Evolutionary conservation across 2,329 filamentous ascomycete genomes (phyloP), one percentile per base, ranked within the genome.

Genomic region (Myriangium duriaei): DNA sequence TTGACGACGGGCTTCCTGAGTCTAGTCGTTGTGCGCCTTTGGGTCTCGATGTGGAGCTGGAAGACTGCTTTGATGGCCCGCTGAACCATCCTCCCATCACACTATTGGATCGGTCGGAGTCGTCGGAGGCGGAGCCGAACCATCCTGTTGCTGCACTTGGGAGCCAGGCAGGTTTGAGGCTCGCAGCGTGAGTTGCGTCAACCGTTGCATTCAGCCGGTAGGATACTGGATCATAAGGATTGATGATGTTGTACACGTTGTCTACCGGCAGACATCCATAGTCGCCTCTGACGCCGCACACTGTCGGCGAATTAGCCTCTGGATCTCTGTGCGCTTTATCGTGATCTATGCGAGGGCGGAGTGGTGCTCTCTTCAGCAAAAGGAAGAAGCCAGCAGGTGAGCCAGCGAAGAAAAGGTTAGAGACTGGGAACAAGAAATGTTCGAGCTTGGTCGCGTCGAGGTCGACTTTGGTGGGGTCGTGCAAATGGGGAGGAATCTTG

Each of bases 171-270:
- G 72, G 71, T 58, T 80, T 86, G 31, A 98, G 68, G 35, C 76
- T 76, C 5, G 76, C 68, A 0, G 87, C 79, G 49, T 94, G 94
- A 14, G 70, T 67, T 4, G 76, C 73, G 55, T 98, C 91, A 30
- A 96, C 78, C 3, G 87, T 80, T 14, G 87, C 85, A 51, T 95
- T 98, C 41, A 96, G 73, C 11, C 88, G 72, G 57, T 95, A 96
- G 1, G 87, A 84, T 40, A 98, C 92, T 2, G 91, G 76, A 45
- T 81, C 76, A 43, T 77, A 79, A 21, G 73, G 72, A 47, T 80
- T 76, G 54, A 96, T 74, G 45, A 98, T 73, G 51, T 98, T 98
- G 67, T 96, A 98, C 40, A 98, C 72, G 55, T 96, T 98, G 61
- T 96, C 85, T 1, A 96, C 81, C 1, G 88, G 84, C 17, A 96